phyloP scores from a whole-genome alignment of 768 basidiomycete species.

The Mrakia hoshinonis region DNA sequence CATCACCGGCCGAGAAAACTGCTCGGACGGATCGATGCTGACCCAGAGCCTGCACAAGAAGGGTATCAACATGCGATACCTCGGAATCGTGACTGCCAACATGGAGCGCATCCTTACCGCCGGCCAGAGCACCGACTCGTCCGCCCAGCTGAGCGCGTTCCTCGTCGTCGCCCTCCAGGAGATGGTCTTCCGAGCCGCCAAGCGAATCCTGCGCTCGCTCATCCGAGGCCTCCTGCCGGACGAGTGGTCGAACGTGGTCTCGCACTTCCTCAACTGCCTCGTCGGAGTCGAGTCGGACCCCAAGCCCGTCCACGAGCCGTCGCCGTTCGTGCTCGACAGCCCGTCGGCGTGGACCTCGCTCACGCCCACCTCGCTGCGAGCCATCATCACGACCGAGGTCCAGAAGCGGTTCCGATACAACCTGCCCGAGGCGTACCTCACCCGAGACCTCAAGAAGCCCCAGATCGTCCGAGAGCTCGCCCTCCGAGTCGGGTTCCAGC shows the following conservation, averaged over 20 bases:
- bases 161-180: constrained; percentile 39
- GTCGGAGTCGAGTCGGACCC: constrained; percentile 41
- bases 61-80: constrained; percentile 48
- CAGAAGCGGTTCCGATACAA: constrained; percentile 41
- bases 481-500: constrained; percentile 42
- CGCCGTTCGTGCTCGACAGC: constrained; percentile 32
- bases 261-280: constrained; percentile 48
- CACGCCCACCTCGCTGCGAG: constrained; percentile 40
- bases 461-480: constrained; percentile 45
- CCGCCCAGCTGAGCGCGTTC: constrained; percentile 36
- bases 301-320: constrained; percentile 38
- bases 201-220: constrained; percentile 42
- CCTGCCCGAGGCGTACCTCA: constrained; percentile 37
- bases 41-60: constrained; percentile 41
- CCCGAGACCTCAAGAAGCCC: constrained; percentile 35
- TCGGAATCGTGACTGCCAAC: constrained; percentile 40
- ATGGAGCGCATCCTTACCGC: constrained; percentile 37
- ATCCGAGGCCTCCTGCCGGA: constrained; percentile 37
- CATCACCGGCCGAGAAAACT: constrained; percentile 36
- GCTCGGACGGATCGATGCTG: constrained; percentile 41
- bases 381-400: constrained; percentile 38
- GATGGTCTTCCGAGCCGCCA: constrained; percentile 44
- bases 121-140: constrained; percentile 33
- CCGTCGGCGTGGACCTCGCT: constrained; percentile 38
- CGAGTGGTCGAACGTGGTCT: constrained; percentile 37